Base-by-base conservation (phyloP, 208 protist species). In the Wallacemonas collosoma region DNA sequence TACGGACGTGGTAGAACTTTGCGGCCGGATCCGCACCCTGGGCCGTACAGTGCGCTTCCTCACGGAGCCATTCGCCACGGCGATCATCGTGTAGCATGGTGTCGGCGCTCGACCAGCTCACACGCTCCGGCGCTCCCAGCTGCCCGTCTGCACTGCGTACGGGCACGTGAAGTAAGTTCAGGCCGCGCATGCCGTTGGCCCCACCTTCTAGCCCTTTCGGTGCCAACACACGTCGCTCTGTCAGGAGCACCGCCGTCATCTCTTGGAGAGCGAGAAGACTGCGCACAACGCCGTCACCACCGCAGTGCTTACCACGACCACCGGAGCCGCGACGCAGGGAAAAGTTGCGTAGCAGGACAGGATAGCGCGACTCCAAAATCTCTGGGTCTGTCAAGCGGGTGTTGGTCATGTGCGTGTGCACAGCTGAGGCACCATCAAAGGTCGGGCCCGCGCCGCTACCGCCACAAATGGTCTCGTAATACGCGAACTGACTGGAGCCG, bases 371-470 rank as follows among this genome's bases (percentile, higher is more conserved):
- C 79, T 98, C 97, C 47, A 98, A 75, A 11, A 98, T 95, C 71
- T 98, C 95, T 3, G 91, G 89, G 71, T 97, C 94, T 2, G 98
- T 99, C 53, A 98, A 97, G 53, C 98, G 76, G 47, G 98, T 98
- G 76, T 99, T 99, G 45, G 98, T 99, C 98, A 99, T 99, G 81
- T 99, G 97, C 35, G 93, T 98, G 78, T 99, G 97, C 43, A 99
- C 96, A 56, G 83, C 93, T 2, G 76, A 85, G 7, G 80, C 45
- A 26, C 97, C 97, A 54, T 95, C 47, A 77, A 93, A 98, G 50
- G 58, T 81, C 0, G 83, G 85, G 7, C 97, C 97, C 35, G 98
- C 97, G 53, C 97, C 97, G 41, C 85, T 81, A 15, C 98, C 98
- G 50, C 98, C 98, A 41, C 89, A 95, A 71, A 99, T 98, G 1